Evolutionary conservation across 371 early-diverging fungal species (phyloP).

Genomic region (Mucor irregularis): DNA sequence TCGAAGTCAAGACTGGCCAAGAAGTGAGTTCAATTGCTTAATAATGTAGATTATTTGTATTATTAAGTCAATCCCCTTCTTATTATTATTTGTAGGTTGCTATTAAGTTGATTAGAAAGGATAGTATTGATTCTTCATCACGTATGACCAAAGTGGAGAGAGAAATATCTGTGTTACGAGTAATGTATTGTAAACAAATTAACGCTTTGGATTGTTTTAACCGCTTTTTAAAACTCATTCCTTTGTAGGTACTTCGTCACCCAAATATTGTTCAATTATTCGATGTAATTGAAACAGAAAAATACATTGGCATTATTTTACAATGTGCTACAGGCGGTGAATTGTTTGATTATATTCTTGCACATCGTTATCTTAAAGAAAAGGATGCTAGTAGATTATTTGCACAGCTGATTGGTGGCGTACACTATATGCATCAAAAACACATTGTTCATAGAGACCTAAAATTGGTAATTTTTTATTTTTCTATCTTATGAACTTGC

Average conservation of each 20-base stretch:
- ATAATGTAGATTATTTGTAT: neutral
- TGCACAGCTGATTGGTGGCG: slow-evolving; percentile 92
- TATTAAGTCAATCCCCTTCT: neutral
- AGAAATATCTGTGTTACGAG: slow-evolving; percentile 81
- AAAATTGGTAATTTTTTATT: slow-evolving; percentile 71
- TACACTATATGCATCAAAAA: slow-evolving; percentile 86
- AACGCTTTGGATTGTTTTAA: neutral
- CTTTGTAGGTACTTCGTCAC: slow-evolving; percentile 77
- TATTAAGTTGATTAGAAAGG: slow-evolving; percentile 80
- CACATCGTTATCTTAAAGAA: slow-evolving; percentile 91
- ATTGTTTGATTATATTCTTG: slow-evolving; percentile 95
- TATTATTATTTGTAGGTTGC: slow-evolving; percentile 70
- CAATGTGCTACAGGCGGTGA: slow-evolving; percentile 97
- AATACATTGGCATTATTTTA: slow-evolving; percentile 93
- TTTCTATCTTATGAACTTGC: neutral
- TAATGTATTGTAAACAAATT: slow-evolving; percentile 32
- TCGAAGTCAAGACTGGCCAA: slow-evolving; percentile 89
- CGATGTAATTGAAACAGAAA: slow-evolving; percentile 96
- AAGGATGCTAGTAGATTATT: slow-evolving; percentile 89
- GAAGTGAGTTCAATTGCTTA: slow-evolving; percentile 66
- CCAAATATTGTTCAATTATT: slow-evolving; percentile 91
- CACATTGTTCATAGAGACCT: slow-evolving; percentile 95
- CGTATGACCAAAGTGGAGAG: slow-evolving; percentile 81
- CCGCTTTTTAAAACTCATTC: neutral
- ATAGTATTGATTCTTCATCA: slow-evolving; percentile 76